These are phyloP conservation scores for Aspergillus aculeatinus DNA, from an alignment of 2,329 filamentous ascomycete species.

Conservation along the genomic window DNA sequence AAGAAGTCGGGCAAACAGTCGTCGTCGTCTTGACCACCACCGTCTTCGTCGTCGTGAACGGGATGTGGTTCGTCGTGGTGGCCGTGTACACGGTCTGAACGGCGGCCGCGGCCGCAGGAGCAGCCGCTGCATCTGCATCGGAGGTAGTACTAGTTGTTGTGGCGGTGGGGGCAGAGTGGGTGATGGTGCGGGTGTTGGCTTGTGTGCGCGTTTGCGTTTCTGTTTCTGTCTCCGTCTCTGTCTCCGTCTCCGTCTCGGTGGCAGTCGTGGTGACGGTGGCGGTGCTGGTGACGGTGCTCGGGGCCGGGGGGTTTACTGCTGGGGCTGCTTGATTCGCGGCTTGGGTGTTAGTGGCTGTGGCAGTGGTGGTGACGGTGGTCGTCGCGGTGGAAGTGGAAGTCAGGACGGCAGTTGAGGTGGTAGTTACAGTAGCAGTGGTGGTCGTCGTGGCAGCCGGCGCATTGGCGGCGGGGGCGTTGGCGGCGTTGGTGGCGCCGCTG, in stretches of 20 bases:
- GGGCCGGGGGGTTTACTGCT: too few relatives aligned
- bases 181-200: not conserved
- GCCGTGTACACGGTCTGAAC: not conserved
- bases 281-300: not conserved
- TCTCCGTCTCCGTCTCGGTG: too few relatives aligned
- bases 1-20: not conserved
- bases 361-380: too few relatives aligned
- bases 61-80: not conserved
- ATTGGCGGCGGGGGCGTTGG: too few relatives aligned
- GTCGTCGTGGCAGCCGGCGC: not conserved
- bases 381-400: not conserved
- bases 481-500: too few relatives aligned
- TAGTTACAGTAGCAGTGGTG: not conserved
- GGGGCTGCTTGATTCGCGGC: too few relatives aligned
- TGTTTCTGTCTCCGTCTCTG: too few relatives aligned
- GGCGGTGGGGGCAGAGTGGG: not conserved
- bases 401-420: not conserved
- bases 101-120: not conserved
- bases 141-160: too few relatives aligned
- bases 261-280: not conserved
- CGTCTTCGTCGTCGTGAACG: not conserved
- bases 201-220: too few relatives aligned
- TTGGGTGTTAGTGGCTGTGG: not conserved
- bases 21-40: not conserved
- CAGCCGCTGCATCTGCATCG: not conserved